Conservation (phyloP, 2,329 filamentous ascomycete genomes). For the Penicillium sp. region DNA sequence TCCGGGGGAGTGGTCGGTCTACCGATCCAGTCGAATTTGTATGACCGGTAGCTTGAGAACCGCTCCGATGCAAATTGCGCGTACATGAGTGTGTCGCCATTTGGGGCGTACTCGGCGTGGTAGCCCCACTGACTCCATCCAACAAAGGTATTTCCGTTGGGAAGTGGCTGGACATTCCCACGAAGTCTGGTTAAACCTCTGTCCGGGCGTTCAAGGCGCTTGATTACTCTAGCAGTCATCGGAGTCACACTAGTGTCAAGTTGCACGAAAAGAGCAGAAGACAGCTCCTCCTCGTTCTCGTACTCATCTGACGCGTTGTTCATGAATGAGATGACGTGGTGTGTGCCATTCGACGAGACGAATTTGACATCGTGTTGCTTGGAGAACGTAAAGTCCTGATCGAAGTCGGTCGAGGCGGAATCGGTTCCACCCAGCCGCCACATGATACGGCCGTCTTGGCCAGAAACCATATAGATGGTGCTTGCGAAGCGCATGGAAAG, state of each 20-base stretch:
- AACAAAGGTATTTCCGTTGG: constrained; percentile 32
- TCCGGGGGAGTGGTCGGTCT: constrained; percentile 26
- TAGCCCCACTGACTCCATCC: constrained; percentile 33
- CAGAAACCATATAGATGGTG: constrained; percentile 36
- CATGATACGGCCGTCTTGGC: constrained; percentile 30
- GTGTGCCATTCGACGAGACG: constrained; percentile 23
- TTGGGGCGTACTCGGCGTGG: constrained; percentile 26
- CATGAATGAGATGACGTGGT: constrained; percentile 28
- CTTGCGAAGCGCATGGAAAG: constrained; percentile 37
- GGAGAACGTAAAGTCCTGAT: constrained; percentile 30
- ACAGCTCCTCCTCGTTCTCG: constrained; percentile 17
- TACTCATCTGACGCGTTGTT: constrained; percentile 31
- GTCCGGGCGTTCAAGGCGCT: constrained; percentile 30
- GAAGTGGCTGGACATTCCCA: constrained; percentile 32
- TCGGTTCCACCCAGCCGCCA: constrained; percentile 36
- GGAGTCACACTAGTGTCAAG: constrained; percentile 19
- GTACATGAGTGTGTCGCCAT: constrained; percentile 30
- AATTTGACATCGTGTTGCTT: constrained; percentile 38
- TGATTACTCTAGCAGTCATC: constrained; percentile 26
- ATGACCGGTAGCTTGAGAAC: constrained; percentile 38
- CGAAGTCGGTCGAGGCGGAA: constrained; percentile 19
- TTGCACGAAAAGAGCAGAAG: constrained; percentile 26
- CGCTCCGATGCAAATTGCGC: constrained; percentile 29
- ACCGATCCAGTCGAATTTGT: constrained; percentile 35
- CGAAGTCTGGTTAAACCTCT: constrained; percentile 26